Evolutionary conservation across 495 filamentous ascomycete genomes (phyloP).

Genomic region (Xylaria grammica): DNA sequence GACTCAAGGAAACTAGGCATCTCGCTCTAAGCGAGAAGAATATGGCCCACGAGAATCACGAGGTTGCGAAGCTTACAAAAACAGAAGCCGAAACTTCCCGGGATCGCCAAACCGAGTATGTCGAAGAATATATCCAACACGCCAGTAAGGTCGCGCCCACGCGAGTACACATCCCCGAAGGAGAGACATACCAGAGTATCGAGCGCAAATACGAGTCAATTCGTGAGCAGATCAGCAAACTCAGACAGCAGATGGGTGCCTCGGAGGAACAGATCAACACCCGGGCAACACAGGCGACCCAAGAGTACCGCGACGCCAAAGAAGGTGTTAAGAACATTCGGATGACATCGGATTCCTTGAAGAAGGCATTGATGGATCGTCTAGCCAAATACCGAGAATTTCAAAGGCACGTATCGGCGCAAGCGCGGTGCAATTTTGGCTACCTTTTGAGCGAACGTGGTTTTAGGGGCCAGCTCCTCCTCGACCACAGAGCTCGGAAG

Average conservation of each 20-base stretch:
- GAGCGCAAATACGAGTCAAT: slow-evolving; percentile 68
- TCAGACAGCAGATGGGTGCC: slow-evolving; percentile 62
- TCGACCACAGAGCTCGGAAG: slow-evolving; percentile 74
- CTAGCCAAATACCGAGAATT: slow-evolving; percentile 80
- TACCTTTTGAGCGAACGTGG: slow-evolving; percentile 86
- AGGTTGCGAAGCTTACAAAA: slow-evolving; percentile 55
- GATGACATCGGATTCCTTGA: slow-evolving; percentile 62
- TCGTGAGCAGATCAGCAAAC: slow-evolving; percentile 58
- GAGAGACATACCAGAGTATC: slow-evolving; percentile 68
- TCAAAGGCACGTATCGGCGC: slow-evolving; percentile 77
- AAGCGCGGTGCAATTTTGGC: slow-evolving; percentile 83
- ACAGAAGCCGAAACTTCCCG: slow-evolving; percentile 50
- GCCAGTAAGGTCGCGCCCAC: slow-evolving; percentile 60
- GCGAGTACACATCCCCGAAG: slow-evolving; percentile 69
- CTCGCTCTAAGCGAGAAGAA: slow-evolving; percentile 71
- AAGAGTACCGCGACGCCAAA: slow-evolving; percentile 45
- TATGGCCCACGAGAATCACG: slow-evolving; percentile 57
- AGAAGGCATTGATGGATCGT: slow-evolving; percentile 69
- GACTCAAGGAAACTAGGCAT: slow-evolving; percentile 55
- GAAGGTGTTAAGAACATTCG: slow-evolving; percentile 49
- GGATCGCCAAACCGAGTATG: slow-evolving; percentile 48
- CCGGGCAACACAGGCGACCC: slow-evolving; percentile 39
- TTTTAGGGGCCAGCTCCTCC: slow-evolving; percentile 79
- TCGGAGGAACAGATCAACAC: slow-evolving; percentile 67
- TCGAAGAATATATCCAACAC: slow-evolving; percentile 61